These are phyloP conservation scores for Candida tropicalis DNA, from an alignment of 1,139 yeast genomes.

Conservation along the genomic window DNA sequence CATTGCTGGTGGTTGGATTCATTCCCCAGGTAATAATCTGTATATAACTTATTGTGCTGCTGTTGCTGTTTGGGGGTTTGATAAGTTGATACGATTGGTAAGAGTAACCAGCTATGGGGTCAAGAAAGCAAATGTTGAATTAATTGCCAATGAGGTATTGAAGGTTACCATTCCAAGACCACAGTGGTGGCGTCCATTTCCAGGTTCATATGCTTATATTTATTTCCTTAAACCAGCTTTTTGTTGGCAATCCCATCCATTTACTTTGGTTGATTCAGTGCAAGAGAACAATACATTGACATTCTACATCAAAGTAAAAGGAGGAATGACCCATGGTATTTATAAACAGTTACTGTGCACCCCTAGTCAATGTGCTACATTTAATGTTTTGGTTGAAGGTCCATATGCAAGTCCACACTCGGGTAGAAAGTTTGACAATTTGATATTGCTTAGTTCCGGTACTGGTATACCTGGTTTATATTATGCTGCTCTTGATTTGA, in stretches of 20 bases:
- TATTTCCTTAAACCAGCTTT: conserved; percentile 50
- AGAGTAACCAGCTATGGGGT: conserved; percentile 30
- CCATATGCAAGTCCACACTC: conserved; percentile 28
- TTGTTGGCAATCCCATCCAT: conserved; percentile 72
- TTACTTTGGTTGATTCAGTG: conserved; percentile 49
- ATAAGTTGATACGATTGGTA: conserved; percentile 27
- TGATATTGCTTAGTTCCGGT: conserved; percentile 32
- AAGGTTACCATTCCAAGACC: conserved; percentile 20
- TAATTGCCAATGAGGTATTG: conserved; percentile 16
- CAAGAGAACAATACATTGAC: conserved; percentile 36
- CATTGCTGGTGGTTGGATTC: conserved; percentile 56
- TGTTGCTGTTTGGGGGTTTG: conserved; percentile 31
- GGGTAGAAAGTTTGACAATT: conserved; percentile 24
- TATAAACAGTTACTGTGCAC: conserved; percentile 22
- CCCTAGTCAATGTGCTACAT: conserved; percentile 8
- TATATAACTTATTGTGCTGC: conserved; percentile 21
- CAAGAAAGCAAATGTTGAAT: conserved; percentile 22
- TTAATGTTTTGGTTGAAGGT: conserved; percentile 31
- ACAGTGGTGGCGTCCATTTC: conserved; percentile 19
- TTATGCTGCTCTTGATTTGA: conserved; percentile 31
- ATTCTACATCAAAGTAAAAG: conserved; percentile 47
- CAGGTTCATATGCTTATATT: conserved; percentile 58
- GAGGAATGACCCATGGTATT: conserved; percentile 44
- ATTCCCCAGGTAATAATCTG: conserved; percentile 30
- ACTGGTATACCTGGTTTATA: conserved; percentile 36